Evolutionary conservation across 352 stramenopile genomes (phyloP).

Genomic region (Phytopythium vexans): DNA sequence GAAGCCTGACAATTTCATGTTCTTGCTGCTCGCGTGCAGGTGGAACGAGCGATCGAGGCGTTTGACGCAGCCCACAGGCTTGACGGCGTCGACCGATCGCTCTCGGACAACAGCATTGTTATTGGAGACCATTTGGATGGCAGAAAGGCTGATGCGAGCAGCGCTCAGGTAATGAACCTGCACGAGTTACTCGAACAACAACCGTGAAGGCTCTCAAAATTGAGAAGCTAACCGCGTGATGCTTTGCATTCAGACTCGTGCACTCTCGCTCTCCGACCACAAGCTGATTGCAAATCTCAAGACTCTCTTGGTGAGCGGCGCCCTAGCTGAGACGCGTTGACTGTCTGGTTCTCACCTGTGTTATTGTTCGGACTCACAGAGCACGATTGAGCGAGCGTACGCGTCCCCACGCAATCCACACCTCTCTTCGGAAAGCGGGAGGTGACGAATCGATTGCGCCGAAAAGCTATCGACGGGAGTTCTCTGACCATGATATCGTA

Average conservation of each 20-base stretch:
- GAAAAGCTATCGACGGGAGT: background rate
- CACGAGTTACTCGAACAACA: too few relatives aligned
- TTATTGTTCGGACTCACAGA: background rate
- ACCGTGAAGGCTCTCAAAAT: too few relatives aligned
- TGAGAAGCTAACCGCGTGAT: too few relatives aligned
- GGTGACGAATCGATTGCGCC: background rate
- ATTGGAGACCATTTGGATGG: too few relatives aligned
- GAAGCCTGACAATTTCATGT: background rate
- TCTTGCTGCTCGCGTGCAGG: conserved; percentile 8
- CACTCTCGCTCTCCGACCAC: conserved; percentile 51
- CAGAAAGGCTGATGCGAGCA: too few relatives aligned
- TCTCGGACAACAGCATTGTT: background rate
- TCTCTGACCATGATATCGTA: background rate
- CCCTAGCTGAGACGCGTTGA: too few relatives aligned
- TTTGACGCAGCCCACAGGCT: background rate
- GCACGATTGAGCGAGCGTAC: conserved; percentile 18
- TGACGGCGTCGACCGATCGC: too few relatives aligned
- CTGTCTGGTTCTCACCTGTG: background rate
- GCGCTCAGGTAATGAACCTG: too few relatives aligned
- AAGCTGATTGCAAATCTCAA: conserved; percentile 51
- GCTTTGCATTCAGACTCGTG: conserved; percentile 13
- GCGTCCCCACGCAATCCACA: background rate
- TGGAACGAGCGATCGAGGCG: conserved; percentile 36
- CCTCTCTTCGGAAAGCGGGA: too few relatives aligned
- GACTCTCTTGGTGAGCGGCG: too few relatives aligned